A percentile compares a stretch with the other conserved stretches of the same genome.
Conservation (phyloP, 2,329 filamentous ascomycete species). For the Curvularia hawaiiensis region DNA sequence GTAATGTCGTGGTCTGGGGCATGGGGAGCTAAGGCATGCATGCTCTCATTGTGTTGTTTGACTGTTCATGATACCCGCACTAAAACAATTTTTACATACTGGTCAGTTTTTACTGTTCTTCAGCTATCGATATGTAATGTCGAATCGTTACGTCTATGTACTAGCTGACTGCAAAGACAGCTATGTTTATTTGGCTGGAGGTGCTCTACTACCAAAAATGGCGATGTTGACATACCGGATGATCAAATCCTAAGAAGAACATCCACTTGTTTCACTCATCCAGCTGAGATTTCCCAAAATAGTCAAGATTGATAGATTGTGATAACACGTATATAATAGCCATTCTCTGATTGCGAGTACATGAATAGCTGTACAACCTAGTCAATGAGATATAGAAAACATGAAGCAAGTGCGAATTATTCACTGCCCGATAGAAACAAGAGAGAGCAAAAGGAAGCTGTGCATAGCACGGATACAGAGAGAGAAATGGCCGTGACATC, state of each 20-base stretch:
- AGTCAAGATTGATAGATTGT: not conserved
- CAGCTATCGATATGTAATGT: not conserved
- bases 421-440: not conserved
- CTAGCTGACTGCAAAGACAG: not conserved
- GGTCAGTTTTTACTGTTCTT: not conserved
- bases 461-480: too few species aligned
- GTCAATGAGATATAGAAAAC: not conserved
- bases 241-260: not conserved
- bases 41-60: not conserved
- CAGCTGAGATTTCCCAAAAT: not conserved
- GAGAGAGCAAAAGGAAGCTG: not conserved
- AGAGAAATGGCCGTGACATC: not conserved
- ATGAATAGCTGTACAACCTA: constrained; percentile 1
- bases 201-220: not conserved
- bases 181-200: not conserved
- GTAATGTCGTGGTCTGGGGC: constrained; percentile 47
- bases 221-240: not conserved
- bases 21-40: constrained; percentile 14
- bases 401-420: not conserved
- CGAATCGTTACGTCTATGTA: not conserved
- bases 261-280: not conserved
- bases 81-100: not conserved
- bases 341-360: not conserved
- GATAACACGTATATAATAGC: constrained; percentile 7
- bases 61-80: constrained; percentile 8